phyloP scores from a whole-genome alignment of 192 early-diverging fungal species.

The Fimicolochytrium jonesii region DNA sequence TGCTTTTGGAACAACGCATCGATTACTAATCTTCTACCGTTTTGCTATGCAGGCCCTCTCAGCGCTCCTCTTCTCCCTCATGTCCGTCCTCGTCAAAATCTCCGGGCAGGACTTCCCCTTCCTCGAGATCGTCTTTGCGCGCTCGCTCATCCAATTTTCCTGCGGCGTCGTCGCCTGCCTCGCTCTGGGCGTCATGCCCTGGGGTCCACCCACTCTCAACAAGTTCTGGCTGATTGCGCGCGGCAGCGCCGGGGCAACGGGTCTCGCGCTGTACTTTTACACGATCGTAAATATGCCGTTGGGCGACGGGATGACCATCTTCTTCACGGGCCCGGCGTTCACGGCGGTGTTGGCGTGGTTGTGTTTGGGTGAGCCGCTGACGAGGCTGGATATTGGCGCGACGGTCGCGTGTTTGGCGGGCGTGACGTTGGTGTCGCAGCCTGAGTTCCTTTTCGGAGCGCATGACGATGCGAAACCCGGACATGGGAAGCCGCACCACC shows the following conservation, averaged over 20 bases:
- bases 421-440: constrained; percentile 32
- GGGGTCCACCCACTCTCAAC: constrained; percentile 45
- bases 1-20: not conserved
- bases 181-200: constrained; percentile 44
- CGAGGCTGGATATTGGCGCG: constrained; percentile 48
- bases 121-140: constrained; percentile 68
- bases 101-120: constrained; percentile 54
- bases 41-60: constrained; percentile 48
- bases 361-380: constrained; percentile 63
- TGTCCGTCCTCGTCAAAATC: constrained; percentile 70
- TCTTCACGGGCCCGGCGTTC: constrained; percentile 74
- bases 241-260: constrained; percentile 56
- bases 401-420: constrained; percentile 56
- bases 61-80: constrained; percentile 65
- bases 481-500: too few relatives aligned
- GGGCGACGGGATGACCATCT: constrained; percentile 72
- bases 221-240: constrained; percentile 59
- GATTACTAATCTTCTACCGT: not conserved
- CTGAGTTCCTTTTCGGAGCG: constrained; percentile 16
- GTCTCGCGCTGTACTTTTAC: constrained; percentile 66
- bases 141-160: constrained; percentile 62
- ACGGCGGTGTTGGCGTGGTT: constrained; percentile 63
- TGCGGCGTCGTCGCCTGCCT: constrained; percentile 55
- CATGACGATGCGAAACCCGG: too few relatives aligned
- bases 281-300: constrained; percentile 63